These are phyloP conservation scores for Diplodia mutila DNA, from an alignment of 2,329 filamentous ascomycete species.

Conservation along the genomic window DNA sequence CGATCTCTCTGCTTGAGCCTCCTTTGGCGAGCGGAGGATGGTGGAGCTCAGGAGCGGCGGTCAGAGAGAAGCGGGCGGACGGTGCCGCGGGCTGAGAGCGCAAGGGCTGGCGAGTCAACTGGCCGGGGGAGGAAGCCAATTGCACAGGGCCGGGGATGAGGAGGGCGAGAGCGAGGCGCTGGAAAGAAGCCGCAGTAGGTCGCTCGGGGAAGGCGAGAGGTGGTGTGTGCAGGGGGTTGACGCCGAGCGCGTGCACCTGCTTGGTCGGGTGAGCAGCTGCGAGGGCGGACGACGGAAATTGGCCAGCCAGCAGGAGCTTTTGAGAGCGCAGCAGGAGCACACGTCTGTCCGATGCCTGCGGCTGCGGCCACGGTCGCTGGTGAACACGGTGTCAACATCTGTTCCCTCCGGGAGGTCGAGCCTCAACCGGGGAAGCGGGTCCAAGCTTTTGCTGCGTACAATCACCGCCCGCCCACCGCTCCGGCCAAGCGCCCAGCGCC, in stretches of 20 bases:
- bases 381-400: neutral
- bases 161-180: neutral
- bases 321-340: neutral
- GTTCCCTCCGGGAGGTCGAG: neutral
- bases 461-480: neutral
- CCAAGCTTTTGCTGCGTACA: neutral
- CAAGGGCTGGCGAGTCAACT: neutral
- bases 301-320: slow-evolving; percentile 12
- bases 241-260: slow-evolving; percentile 12
- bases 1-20: slow-evolving; percentile 10
- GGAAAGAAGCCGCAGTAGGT: neutral
- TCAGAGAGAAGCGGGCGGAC: neutral
- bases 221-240: slow-evolving; percentile 18
- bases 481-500: neutral
- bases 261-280: neutral
- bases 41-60: slow-evolving; percentile 10
- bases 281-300: slow-evolving; percentile 14
- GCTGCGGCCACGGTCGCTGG: neutral
- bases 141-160: no score
- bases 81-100: neutral
- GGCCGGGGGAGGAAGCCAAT: neutral
- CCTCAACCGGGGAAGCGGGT: neutral
- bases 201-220: slow-evolving; percentile 11
- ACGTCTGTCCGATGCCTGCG: neutral
- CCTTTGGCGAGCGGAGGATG: neutral